Evolutionary conservation across 805 yeast species (phyloP).

Genomic region (Cyberlindnera japonica): DNA sequence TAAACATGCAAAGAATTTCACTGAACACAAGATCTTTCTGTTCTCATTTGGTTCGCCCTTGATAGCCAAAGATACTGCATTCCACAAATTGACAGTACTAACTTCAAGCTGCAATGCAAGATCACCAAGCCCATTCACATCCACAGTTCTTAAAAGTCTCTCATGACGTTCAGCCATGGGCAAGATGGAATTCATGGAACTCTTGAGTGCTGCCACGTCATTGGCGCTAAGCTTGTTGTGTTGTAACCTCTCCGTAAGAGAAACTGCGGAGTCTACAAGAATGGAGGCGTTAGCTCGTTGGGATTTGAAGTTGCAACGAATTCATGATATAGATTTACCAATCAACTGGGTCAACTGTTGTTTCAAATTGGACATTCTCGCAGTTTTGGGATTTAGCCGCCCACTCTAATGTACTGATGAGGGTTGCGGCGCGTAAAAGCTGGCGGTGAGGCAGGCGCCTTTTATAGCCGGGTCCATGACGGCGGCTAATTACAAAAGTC

Average conservation of each 20-base stretch:
- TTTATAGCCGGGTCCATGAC: too few species aligned
- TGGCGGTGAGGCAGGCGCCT: background rate
- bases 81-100: slow-evolving; percentile 36
- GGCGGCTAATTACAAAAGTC: too few species aligned
- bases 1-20: slow-evolving; percentile 29
- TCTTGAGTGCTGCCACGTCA: slow-evolving; percentile 16
- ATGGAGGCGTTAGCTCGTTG: too few species aligned
- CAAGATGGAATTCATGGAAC: slow-evolving; percentile 24
- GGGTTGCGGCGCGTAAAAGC: background rate
- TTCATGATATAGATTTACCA: slow-evolving; percentile 11
- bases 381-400: background rate
- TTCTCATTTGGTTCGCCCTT: slow-evolving; percentile 18
- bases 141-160: slow-evolving; percentile 26
- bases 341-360: slow-evolving; percentile 20
- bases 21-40: slow-evolving; percentile 16
- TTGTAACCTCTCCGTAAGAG: slow-evolving; percentile 13
- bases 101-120: slow-evolving; percentile 26
- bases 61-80: slow-evolving; percentile 29
- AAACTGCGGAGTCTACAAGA: slow-evolving; percentile 21
- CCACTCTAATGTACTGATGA: background rate
- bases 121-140: slow-evolving; percentile 20
- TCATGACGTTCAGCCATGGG: slow-evolving; percentile 33
- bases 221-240: slow-evolving; percentile 10
- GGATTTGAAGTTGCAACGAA: too few species aligned
- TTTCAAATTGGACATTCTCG: slow-evolving; percentile 16